Evolutionary conservation across 2,329 filamentous ascomycete species (phyloP).

Genomic region (Fusarium albidum): DNA sequence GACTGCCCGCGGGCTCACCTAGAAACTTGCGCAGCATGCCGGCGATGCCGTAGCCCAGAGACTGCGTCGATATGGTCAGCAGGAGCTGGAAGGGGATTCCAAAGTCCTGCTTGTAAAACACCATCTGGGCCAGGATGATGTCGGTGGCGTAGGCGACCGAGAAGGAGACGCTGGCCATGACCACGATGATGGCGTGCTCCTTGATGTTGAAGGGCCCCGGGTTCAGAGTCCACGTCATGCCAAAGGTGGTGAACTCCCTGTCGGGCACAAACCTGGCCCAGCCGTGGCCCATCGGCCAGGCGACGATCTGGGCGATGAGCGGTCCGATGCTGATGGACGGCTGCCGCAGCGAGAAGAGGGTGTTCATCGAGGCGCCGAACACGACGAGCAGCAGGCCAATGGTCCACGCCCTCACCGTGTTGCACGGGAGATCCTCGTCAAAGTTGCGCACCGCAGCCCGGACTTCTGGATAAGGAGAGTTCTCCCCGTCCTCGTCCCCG

Average conservation of each 20-base stretch:
- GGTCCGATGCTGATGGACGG: conserved; percentile 68
- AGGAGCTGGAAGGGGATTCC: conserved; percentile 72
- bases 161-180: conserved; percentile 77
- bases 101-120: conserved; percentile 77
- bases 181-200: conserved; percentile 73
- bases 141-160: conserved; percentile 77
- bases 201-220: conserved; percentile 76
- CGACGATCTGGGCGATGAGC: conserved; percentile 70
- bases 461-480: conserved; percentile 72
- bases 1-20: no score
- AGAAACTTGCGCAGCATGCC: conserved; percentile 73
- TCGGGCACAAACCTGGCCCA: conserved; percentile 66
- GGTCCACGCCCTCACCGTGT: conserved; percentile 71
- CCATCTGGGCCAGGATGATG: conserved; percentile 73
- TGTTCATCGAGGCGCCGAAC: conserved; percentile 68
- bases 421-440: conserved; percentile 71
- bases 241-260: conserved; percentile 59
- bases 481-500: conserved; percentile 49
- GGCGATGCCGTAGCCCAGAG: conserved; percentile 73
- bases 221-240: conserved; percentile 66
- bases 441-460: conserved; percentile 70
- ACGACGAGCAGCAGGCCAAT: conserved; percentile 67
- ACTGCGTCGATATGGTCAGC: conserved; percentile 73
- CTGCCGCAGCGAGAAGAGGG: conserved; percentile 68
- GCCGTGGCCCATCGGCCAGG: conserved; percentile 68